Conservation (phyloP, 2,329 filamentous ascomycete genomes). For the Epichloe glyceriae region DNA sequence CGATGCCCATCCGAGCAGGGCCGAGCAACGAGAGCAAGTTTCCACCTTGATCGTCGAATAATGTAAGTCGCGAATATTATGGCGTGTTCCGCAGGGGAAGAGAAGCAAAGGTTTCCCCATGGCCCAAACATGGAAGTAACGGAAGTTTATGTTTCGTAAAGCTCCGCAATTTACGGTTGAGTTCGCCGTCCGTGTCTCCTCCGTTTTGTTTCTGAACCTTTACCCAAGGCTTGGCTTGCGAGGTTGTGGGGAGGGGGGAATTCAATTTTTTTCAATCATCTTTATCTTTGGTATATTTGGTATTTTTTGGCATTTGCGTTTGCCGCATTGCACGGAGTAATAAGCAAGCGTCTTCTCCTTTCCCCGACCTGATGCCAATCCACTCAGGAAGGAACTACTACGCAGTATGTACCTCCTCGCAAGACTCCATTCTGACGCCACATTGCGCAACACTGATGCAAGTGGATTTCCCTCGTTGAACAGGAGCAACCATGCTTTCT, state of each 20-base stretch:
- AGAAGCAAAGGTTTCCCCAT: too few species aligned
- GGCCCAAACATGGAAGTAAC: too few species aligned
- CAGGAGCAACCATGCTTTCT: too few species aligned
- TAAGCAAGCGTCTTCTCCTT: background rate
- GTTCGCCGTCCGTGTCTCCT: background rate
- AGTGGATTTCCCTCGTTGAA: background rate
- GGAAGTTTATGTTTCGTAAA: background rate
- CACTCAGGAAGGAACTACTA: background rate
- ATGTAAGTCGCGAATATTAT: too few species aligned
- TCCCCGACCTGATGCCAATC: background rate
- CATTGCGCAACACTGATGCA: slow-evolving; percentile 10
- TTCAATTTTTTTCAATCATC: too few species aligned
- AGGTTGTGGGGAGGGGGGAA: too few species aligned
- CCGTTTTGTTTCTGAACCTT: background rate
- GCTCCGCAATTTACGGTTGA: background rate
- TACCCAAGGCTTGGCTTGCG: too few species aligned
- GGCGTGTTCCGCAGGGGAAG: too few species aligned
- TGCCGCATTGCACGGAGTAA: background rate
- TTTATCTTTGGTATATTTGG: too few species aligned
- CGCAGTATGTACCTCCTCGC: background rate
- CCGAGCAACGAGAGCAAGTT: too few species aligned
- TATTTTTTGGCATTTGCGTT: background rate
- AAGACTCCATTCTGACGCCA: slow-evolving; percentile 2
- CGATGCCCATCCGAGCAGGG: too few species aligned
- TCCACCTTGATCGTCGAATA: too few species aligned